These are phyloP conservation scores for Vigna mungo DNA, from an alignment of 306 rosid species.

Conservation along the genomic window DNA sequence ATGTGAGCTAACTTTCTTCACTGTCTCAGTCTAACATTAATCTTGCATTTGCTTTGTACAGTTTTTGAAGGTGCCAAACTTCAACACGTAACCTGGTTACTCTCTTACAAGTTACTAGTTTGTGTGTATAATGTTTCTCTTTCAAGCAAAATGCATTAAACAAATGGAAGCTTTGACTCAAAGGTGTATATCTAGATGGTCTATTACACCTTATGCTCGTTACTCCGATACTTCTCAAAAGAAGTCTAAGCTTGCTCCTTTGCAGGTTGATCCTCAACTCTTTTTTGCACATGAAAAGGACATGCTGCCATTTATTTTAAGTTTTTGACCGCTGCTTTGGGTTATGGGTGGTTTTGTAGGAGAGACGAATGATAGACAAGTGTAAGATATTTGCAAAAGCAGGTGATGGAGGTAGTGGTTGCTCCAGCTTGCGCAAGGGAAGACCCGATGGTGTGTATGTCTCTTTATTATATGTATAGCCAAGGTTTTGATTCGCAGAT, in stretches of 20 bases:
- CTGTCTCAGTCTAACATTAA: slow-evolving; percentile 15
- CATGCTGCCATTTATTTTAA: slow-evolving; percentile 21
- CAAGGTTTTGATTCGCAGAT: neutral
- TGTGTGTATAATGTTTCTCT: slow-evolving; percentile 56
- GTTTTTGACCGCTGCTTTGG: slow-evolving; percentile 30
- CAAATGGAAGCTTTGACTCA: slow-evolving; percentile 52
- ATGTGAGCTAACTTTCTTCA: neutral
- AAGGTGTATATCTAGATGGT: slow-evolving; percentile 57
- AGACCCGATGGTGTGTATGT: slow-evolving; percentile 69
- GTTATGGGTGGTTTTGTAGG: slow-evolving; percentile 56
- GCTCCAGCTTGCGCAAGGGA: slow-evolving; percentile 74
- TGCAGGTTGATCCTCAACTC: slow-evolving; percentile 65
- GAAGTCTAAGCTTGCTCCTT: slow-evolving; percentile 84
- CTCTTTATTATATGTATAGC: slow-evolving; percentile 6
- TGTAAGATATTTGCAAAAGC: slow-evolving; percentile 76
- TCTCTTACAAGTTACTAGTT: slow-evolving; percentile 23
- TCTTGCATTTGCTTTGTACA: slow-evolving; percentile 16
- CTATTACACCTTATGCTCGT: slow-evolving; percentile 46
- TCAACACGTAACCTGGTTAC: slow-evolving; percentile 23
- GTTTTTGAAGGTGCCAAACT: slow-evolving; percentile 38
- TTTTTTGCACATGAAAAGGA: slow-evolving; percentile 14
- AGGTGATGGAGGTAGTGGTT: slow-evolving; percentile 94
- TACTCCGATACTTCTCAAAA: slow-evolving; percentile 60
- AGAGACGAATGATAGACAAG: slow-evolving; percentile 89
- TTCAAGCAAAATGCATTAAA: slow-evolving; percentile 50